Evolutionary conservation across 176 grass and related monocot species (phyloP).

Genomic region (Pontederia crassipes): DNA sequence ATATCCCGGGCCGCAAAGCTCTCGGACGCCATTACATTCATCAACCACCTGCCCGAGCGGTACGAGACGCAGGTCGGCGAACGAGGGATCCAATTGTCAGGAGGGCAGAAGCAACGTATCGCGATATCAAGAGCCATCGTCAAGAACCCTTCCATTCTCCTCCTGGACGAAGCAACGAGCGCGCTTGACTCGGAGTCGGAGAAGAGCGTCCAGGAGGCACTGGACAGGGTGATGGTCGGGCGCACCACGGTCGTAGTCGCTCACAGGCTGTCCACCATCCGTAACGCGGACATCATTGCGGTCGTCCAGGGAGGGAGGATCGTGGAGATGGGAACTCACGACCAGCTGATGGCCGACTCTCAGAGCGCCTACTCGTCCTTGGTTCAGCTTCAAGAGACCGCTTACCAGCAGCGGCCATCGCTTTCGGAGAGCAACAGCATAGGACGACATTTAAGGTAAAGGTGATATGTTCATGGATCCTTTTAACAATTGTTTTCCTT

Average conservation of each 20-base stretch:
- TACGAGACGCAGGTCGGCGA: conserved; percentile 96
- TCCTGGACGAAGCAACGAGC: conserved; percentile 87
- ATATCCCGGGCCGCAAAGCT: conserved; percentile 73
- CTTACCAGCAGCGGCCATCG: conserved; percentile 46
- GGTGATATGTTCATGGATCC: not conserved
- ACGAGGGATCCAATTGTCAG: conserved; percentile 81
- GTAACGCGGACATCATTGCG: conserved; percentile 76
- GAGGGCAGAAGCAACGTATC: conserved; percentile 95
- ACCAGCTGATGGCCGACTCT: conserved; percentile 55
- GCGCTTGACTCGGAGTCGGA: conserved; percentile 87
- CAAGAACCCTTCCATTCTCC: conserved; percentile 87
- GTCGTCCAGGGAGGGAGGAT: conserved; percentile 84
- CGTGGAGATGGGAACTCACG: conserved; percentile 81
- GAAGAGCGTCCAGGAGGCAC: conserved; percentile 92
- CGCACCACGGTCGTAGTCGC: conserved; percentile 88
- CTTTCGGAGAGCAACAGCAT: conserved; percentile 47
- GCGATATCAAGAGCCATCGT: conserved; percentile 83
- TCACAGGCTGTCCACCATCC: conserved; percentile 72
- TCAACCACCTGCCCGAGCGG: conserved; percentile 71
- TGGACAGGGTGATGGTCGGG: conserved; percentile 89
- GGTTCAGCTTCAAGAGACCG: conserved; percentile 54
- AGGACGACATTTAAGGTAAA: conserved; percentile 54
- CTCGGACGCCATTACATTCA: conserved; percentile 74
- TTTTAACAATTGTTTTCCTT: not conserved
- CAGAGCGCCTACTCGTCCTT: conserved; percentile 59